Evolutionary conservation across 2,329 filamentous ascomycete genomes (phyloP).

Genomic region (Graphilbum fragrans): DNA sequence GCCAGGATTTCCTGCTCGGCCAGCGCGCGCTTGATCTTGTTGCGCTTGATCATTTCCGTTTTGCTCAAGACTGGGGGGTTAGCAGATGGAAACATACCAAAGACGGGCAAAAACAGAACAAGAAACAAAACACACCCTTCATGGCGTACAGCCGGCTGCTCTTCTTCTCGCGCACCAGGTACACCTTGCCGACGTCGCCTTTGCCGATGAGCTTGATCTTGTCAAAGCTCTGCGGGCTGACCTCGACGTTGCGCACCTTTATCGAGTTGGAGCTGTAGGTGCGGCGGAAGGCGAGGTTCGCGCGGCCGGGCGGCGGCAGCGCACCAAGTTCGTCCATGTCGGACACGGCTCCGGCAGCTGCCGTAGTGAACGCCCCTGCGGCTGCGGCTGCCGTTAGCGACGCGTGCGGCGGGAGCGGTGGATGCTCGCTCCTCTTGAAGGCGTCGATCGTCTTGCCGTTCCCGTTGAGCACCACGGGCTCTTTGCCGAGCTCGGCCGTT

Average conservation of each 20-base stretch:
- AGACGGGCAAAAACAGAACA: background rate
- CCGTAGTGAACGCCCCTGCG: conserved; percentile 14
- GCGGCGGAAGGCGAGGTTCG: conserved; percentile 68
- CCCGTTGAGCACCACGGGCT: conserved; percentile 53
- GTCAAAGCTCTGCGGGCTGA: conserved; percentile 90
- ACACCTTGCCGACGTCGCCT: conserved; percentile 97
- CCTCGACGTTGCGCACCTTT: conserved; percentile 94
- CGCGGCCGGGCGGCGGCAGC: conserved; percentile 55
- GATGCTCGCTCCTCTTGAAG: conserved; percentile 22
- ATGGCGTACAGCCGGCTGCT: conserved; percentile 90
- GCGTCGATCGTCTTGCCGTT: conserved; percentile 31
- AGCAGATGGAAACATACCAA: background rate
- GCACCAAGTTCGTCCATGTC: conserved; percentile 42
- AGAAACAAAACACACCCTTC: conserved; percentile 62
- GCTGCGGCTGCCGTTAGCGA: conserved; percentile 17
- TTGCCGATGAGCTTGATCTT: conserved; percentile 99
- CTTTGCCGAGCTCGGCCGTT: conserved; percentile 78
- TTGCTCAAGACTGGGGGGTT: conserved; percentile 75
- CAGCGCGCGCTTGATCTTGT: conserved; percentile 97
- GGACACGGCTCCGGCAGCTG: conserved; percentile 20
- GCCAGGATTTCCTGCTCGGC: conserved; percentile 97
- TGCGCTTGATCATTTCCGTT: conserved; percentile 99
- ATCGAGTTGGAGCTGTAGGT: conserved; percentile 99
- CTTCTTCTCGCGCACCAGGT: conserved; percentile 96
- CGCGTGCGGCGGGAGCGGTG: conserved; percentile 9